These are phyloP conservation scores for Colletotrichum sp. DNA, from an alignment of 2,329 filamentous ascomycete genomes.

Conservation along the genomic window DNA sequence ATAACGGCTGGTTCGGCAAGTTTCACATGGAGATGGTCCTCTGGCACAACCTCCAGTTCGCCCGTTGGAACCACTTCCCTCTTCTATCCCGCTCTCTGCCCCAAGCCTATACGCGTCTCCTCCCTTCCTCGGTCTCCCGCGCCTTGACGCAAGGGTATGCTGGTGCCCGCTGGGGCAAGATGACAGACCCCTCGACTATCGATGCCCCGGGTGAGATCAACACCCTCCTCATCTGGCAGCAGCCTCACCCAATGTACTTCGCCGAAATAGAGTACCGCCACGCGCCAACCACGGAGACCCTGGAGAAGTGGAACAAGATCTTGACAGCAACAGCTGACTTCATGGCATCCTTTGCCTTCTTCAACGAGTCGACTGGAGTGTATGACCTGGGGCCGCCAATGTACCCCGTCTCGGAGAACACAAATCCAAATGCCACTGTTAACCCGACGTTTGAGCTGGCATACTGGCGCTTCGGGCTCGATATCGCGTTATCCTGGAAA, in stretches of 20 bases:
- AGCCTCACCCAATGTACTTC: conserved; percentile 65
- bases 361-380: conserved; percentile 52
- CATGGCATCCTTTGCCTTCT: conserved; percentile 63
- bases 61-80: conserved; percentile 51
- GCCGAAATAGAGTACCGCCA: conserved; percentile 60
- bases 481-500: conserved; percentile 59
- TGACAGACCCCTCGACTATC: conserved; percentile 50
- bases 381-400: conserved; percentile 56
- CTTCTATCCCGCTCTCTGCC: conserved; percentile 50
- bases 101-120: conserved; percentile 50
- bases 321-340: conserved; percentile 59
- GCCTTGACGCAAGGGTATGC: conserved; percentile 45
- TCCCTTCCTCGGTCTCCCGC: conserved; percentile 39
- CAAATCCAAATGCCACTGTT: conserved; percentile 57
- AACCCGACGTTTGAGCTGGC: conserved; percentile 66
- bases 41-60: conserved; percentile 58
- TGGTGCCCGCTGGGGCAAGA: conserved; percentile 48
- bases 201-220: conserved; percentile 66
- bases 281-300: conserved; percentile 43
- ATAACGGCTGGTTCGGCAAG: conserved; percentile 63
- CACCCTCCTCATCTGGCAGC: conserved; percentile 65
- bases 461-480: conserved; percentile 66
- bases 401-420: conserved; percentile 60
- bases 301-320: conserved; percentile 58
- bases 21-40: conserved; percentile 61